Conservation (phyloP, 495 filamentous ascomycete genomes). For the Pyrenula aspistea region DNA sequence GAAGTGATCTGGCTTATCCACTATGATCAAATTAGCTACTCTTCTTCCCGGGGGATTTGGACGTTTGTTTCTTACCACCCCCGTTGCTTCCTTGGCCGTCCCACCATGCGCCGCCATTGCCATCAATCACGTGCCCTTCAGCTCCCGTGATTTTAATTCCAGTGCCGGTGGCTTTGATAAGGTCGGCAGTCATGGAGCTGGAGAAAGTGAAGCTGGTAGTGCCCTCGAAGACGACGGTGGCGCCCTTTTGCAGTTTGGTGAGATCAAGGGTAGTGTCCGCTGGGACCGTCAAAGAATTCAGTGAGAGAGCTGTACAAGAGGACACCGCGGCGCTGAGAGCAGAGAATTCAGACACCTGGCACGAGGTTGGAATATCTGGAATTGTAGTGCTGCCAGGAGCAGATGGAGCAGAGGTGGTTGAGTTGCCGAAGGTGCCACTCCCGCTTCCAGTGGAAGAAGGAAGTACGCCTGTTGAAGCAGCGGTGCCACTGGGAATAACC, state of each 20-base stretch:
- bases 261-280: slow-evolving; percentile 23
- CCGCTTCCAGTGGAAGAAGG: too few species aligned
- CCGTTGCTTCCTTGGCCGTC: slow-evolving; percentile 36
- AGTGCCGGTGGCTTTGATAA: slow-evolving; percentile 26
- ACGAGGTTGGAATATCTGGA: slow-evolving; percentile 9
- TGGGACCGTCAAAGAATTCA: slow-evolving; percentile 24
- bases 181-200: slow-evolving; percentile 19
- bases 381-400: not conserved
- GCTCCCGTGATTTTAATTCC: slow-evolving; percentile 26
- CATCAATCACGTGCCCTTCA: slow-evolving; percentile 27
- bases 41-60: not conserved
- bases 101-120: slow-evolving; percentile 34
- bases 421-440: too few species aligned
- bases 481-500: too few species aligned
- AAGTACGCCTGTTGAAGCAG: too few species aligned
- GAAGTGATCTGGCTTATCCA: slow-evolving; percentile 31
- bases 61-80: slow-evolving; percentile 21
- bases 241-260: slow-evolving; percentile 21
- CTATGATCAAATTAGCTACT: too few species aligned
- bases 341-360: slow-evolving; percentile 29
- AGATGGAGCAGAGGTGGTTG: not conserved
- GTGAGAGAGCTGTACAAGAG: slow-evolving; percentile 26
- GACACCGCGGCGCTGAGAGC: slow-evolving; percentile 28
- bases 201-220: slow-evolving; percentile 27
- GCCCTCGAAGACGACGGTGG: slow-evolving; percentile 29